phyloP scores from a whole-genome alignment of 2,329 filamentous ascomycete species.

The Fonsecaea multimorphosa region DNA sequence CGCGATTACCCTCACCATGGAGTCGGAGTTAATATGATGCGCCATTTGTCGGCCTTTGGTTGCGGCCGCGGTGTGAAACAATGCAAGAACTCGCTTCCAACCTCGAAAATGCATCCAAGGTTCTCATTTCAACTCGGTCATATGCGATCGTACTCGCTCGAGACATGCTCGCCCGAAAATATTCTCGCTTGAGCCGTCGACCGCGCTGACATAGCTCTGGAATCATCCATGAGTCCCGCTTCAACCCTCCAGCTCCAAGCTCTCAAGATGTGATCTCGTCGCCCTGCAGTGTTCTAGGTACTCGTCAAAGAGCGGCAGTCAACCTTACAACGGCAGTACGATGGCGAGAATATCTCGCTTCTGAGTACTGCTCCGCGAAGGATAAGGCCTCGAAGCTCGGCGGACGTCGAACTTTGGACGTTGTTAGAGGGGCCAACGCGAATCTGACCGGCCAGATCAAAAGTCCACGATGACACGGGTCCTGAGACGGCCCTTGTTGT shows the following conservation, averaged over 20 bases:
- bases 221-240: background rate
- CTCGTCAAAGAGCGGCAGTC: too few relatives aligned
- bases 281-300: too few relatives aligned
- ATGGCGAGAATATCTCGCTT: too few relatives aligned
- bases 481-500: too few relatives aligned
- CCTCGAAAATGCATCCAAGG: background rate
- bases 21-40: background rate
- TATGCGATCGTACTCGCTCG: background rate
- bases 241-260: background rate
- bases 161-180: too few relatives aligned
- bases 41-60: background rate
- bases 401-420: too few relatives aligned
- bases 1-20: background rate
- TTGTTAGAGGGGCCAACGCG: too few relatives aligned
- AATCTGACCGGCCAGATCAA: too few relatives aligned
- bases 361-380: too few relatives aligned
- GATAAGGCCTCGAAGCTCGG: too few relatives aligned
- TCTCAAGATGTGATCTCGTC: background rate
- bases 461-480: too few relatives aligned
- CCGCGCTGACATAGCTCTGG: background rate
- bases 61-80: background rate
- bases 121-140: background rate
- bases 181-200: background rate
- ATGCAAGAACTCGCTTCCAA: background rate
- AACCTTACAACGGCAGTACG: too few relatives aligned